These are phyloP conservation scores for Aspergillus haitiensis DNA, from an alignment of 495 filamentous ascomycete genomes.

Conservation along the genomic window DNA sequence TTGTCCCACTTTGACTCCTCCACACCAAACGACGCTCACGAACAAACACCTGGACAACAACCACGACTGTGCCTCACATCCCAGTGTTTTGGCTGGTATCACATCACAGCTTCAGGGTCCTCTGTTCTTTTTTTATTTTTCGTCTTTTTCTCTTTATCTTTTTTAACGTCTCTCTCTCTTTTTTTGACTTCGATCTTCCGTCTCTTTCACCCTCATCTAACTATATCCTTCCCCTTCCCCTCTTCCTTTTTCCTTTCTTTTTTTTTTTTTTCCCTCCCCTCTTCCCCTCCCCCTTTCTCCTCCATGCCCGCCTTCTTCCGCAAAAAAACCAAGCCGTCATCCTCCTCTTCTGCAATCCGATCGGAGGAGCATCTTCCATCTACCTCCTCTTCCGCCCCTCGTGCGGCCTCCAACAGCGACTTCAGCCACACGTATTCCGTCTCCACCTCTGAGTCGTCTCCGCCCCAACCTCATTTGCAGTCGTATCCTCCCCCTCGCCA, in stretches of 20 bases:
- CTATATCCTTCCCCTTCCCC: not conserved
- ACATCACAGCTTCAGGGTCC: not conserved
- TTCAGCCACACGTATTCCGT: constrained; percentile 20
- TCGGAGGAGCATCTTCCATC: constrained; percentile 38
- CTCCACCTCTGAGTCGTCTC: constrained; percentile 25
- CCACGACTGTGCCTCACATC: not conserved
- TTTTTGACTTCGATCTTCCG: not conserved
- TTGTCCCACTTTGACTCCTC: constrained; percentile 19
- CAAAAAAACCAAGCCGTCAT: constrained; percentile 32
- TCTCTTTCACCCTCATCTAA: constrained; percentile 7
- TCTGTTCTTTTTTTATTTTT: not conserved
- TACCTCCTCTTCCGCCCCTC: constrained; percentile 23
- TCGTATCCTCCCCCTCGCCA: constrained; percentile 16
- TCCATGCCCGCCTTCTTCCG: constrained; percentile 37
- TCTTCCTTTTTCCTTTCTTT: constrained; percentile 7
- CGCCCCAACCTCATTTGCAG: constrained; percentile 21
- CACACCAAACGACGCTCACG: not conserved
- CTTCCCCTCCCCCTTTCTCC: constrained; percentile 11
- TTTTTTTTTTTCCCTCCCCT: constrained; percentile 1
- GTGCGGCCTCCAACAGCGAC: constrained; percentile 23
- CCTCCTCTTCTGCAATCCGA: constrained; percentile 30
- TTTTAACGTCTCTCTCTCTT: constrained; percentile 1
- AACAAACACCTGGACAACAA: not conserved
- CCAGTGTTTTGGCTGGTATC: not conserved
- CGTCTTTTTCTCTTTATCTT: constrained; percentile 6